Percentiles rank a stretch among this genome's conserved stretches.
These are phyloP conservation scores for Phytophthora idaei DNA, from an alignment of 352 stramenopile species.

Conservation along the genomic window DNA sequence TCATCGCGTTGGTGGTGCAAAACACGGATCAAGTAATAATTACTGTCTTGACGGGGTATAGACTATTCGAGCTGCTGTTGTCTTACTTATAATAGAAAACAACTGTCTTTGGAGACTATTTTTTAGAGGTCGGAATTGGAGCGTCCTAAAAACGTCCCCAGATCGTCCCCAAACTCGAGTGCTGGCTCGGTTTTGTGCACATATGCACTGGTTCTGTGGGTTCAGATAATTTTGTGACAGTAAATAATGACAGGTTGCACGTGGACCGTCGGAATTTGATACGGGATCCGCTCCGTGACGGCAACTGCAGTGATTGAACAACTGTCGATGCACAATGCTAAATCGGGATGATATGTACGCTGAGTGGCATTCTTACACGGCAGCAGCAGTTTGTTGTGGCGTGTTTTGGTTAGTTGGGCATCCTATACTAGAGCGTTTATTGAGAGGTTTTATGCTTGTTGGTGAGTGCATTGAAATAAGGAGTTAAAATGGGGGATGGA, in stretches of 20 bases:
- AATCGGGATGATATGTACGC: neutral
- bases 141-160: slow-evolving; percentile 28
- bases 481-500: slow-evolving; percentile 24
- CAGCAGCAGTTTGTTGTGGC: neutral
- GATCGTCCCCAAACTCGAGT: slow-evolving; percentile 21
- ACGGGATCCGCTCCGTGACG: neutral
- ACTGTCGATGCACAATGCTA: neutral
- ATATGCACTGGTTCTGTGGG: neutral
- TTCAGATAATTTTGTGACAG: neutral
- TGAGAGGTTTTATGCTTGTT: neutral
- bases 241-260: slow-evolving; percentile 8
- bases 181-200: slow-evolving; percentile 8
- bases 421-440: slow-evolving; percentile 2
- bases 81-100: no score
- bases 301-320: neutral
- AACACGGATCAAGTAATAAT: slow-evolving; percentile 8
- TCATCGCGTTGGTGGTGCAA: slow-evolving; percentile 27
- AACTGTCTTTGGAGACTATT: neutral
- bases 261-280: slow-evolving; percentile 38
- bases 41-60: slow-evolving; percentile 1
- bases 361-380: slow-evolving; percentile 2
- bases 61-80: neutral
- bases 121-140: slow-evolving; percentile 6
- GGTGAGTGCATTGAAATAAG: slow-evolving; percentile 3
- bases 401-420: neutral